phyloP scores from a whole-genome alignment of 257 asterid species.

The Scutellaria baicalensis region DNA sequence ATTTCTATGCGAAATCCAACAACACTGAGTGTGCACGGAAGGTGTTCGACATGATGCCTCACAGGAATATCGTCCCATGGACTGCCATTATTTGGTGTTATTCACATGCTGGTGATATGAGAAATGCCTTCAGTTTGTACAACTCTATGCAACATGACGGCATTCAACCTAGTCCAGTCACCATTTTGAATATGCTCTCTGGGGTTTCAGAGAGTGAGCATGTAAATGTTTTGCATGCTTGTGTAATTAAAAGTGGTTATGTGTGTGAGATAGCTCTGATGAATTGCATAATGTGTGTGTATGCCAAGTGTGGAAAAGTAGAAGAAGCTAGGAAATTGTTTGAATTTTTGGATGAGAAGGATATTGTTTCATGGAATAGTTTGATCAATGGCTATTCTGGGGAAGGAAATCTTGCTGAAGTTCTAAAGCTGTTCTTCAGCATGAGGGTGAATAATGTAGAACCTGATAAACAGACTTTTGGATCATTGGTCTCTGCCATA shows the following conservation, averaged over 20 bases:
- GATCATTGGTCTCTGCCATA: constrained; percentile 45
- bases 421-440: constrained; percentile 29
- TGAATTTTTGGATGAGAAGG: constrained; percentile 42
- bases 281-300: constrained; percentile 61
- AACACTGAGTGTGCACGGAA: constrained; percentile 31
- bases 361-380: constrained; percentile 83
- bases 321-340: constrained; percentile 53
- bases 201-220: constrained; percentile 42
- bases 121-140: constrained; percentile 41
- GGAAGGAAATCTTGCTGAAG: constrained; percentile 34
- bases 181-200: constrained; percentile 58
- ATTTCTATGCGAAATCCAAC: constrained; percentile 44
- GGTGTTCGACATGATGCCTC: constrained; percentile 60
- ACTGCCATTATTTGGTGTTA: constrained; percentile 68
- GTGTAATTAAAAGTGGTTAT: constrained; percentile 41
- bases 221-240: constrained; percentile 40
- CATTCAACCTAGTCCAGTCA: constrained; percentile 42
- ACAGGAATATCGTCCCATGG: constrained; percentile 62
- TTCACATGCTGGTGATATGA: constrained; percentile 39
- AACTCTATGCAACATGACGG: constrained; percentile 53
- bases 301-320: constrained; percentile 60
- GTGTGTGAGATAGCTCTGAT: constrained; percentile 27
- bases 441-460: constrained; percentile 42
- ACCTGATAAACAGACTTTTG: constrained; percentile 68
- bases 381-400: constrained; percentile 53